phyloP scores from a whole-genome alignment of 2,329 filamentous ascomycete species.

The Davidsoniella australis region DNA sequence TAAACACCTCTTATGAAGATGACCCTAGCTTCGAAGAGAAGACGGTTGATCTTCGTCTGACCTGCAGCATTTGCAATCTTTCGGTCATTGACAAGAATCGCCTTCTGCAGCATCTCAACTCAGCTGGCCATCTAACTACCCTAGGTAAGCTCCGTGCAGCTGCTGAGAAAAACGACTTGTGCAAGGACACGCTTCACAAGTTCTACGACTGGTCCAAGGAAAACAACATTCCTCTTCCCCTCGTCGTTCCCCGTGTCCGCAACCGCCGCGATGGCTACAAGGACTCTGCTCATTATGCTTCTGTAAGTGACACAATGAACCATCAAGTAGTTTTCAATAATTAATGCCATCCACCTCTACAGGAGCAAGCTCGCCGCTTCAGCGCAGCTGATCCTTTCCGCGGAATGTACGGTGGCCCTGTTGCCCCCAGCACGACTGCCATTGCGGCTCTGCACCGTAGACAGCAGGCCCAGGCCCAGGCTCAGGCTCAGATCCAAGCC shows the following conservation, averaged over 20 bases:
- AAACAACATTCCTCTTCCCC: constrained; percentile 2
- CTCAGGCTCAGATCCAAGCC: neutral
- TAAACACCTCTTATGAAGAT: neutral
- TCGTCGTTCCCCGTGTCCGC: neutral
- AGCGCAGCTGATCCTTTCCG: constrained; percentile 9
- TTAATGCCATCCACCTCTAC: neutral
- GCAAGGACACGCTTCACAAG: neutral
- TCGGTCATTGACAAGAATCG: neutral
- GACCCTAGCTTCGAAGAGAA: neutral
- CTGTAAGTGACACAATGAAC: constrained; percentile 1
- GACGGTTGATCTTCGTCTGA: neutral
- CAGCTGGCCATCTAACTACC: neutral
- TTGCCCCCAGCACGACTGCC: neutral
- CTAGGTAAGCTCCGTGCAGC: neutral
- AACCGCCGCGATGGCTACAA: constrained; percentile 9
- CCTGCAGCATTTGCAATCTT: constrained; percentile 7
- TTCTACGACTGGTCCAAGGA: constrained; percentile 8
- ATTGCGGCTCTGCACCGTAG: neutral
- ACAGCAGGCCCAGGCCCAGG: neutral
- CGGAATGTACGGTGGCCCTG: constrained; percentile 8
- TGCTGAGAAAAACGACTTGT: neutral
- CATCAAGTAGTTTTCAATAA: neutral
- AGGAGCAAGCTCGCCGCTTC: constrained; percentile 9
- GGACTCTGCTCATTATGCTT: constrained; percentile 7
- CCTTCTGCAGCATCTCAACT: constrained; percentile 1